A percentile compares a stretch with the other conserved stretches of the same genome.
Evolutionary conservation across 2,329 filamentous ascomycete genomes (phyloP).

Genomic region (Aspergillus piperis): DNA sequence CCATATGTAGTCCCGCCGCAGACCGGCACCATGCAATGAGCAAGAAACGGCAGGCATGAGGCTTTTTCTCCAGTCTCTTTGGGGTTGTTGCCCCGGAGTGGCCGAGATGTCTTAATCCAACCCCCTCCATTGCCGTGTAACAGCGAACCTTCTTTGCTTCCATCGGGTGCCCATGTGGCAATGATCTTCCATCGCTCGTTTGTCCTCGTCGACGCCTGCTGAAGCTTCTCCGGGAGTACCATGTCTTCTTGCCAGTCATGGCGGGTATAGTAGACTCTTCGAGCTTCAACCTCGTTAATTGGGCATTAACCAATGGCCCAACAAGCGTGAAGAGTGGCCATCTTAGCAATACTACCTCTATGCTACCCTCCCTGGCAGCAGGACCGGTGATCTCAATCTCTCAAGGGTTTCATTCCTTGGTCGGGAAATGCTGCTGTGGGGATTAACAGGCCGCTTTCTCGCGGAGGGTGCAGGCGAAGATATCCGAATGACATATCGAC

Average conservation of each 20-base stretch:
- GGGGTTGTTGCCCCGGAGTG: background rate
- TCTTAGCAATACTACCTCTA: background rate
- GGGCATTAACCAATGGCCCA: background rate
- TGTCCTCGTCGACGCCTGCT: background rate
- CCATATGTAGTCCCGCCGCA: slow-evolving; percentile 1
- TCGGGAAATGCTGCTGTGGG: background rate
- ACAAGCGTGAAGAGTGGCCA: background rate
- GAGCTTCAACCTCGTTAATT: background rate
- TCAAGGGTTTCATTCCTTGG: background rate
- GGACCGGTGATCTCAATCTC: background rate
- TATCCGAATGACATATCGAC: background rate
- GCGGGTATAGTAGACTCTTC: background rate
- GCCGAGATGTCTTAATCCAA: slow-evolving; percentile 2
- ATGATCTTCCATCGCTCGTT: background rate
- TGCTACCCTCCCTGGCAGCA: background rate
- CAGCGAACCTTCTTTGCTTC: background rate
- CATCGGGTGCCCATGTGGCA: slow-evolving; percentile 8
- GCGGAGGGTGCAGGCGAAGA: background rate
- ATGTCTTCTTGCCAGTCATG: background rate
- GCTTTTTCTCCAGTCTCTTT: slow-evolving; percentile 3
- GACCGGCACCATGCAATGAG: background rate
- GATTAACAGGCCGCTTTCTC: background rate
- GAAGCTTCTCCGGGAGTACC: background rate
- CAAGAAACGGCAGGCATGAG: background rate
- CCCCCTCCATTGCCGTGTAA: slow-evolving; percentile 7